phyloP scores from a whole-genome alignment of 1,139 yeast species.

The Pichia terricola region DNA sequence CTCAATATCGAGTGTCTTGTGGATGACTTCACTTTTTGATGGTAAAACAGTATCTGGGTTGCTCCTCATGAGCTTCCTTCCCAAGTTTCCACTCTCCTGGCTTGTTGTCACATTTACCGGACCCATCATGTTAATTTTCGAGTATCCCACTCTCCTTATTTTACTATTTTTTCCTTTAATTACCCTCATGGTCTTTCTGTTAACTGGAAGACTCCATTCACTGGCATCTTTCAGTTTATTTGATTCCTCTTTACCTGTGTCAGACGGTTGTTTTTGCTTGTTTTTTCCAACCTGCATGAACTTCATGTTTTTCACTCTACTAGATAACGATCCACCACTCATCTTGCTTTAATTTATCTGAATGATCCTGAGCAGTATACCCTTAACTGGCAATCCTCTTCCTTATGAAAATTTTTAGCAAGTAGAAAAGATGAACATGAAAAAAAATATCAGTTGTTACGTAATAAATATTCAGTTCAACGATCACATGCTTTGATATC shows the following conservation, averaged over 20 bases:
- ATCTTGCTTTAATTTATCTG: not conserved
- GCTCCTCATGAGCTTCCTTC: slow-evolving; percentile 19
- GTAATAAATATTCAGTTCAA: too few relatives aligned
- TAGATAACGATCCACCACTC: slow-evolving; percentile 28
- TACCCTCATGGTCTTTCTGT: slow-evolving; percentile 20
- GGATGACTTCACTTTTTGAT: not conserved
- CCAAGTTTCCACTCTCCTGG: slow-evolving; percentile 11
- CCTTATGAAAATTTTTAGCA: too few relatives aligned
- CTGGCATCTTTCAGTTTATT: slow-evolving; percentile 43
- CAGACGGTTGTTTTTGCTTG: slow-evolving; percentile 1
- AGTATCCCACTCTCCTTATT: slow-evolving; percentile 39
- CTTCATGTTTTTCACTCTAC: slow-evolving; percentile 66
- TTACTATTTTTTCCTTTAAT: slow-evolving; percentile 21
- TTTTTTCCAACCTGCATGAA: slow-evolving; percentile 32
- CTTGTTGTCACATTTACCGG: not conserved
- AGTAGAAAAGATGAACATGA: too few relatives aligned
- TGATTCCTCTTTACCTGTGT: slow-evolving; percentile 27
- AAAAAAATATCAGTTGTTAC: too few relatives aligned
- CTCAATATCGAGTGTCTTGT: not conserved
- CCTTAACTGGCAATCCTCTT: not conserved
- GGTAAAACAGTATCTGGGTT: too few relatives aligned
- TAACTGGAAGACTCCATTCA: slow-evolving; percentile 48
- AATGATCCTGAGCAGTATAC: not conserved
- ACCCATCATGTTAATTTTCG: slow-evolving; percentile 19
- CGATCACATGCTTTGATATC: too few relatives aligned